These are phyloP conservation scores for Cryptococcus sp. DNA, from an alignment of 1,284 basidiomycete species.

Conservation along the genomic window DNA sequence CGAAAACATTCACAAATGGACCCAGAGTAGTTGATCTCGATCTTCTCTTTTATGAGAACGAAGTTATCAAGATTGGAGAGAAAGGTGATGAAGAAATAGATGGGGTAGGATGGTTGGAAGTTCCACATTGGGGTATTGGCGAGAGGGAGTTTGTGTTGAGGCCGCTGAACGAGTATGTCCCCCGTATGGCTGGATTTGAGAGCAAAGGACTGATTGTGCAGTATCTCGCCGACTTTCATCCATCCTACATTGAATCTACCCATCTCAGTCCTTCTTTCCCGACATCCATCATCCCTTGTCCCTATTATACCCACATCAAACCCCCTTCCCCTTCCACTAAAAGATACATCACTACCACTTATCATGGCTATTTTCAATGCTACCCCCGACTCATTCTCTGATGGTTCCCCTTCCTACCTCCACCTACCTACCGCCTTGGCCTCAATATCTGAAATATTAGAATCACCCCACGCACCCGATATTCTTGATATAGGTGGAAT, in stretches of 20 bases:
- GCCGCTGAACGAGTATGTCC: slow-evolving; percentile 75
- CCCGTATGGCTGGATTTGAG: not conserved
- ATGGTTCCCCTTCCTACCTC: slow-evolving; percentile 57
- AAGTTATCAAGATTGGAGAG: slow-evolving; percentile 57
- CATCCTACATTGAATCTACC: slow-evolving; percentile 59
- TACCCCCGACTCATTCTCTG: slow-evolving; percentile 97
- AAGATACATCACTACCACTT: slow-evolving; percentile 54
- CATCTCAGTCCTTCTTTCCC: slow-evolving; percentile 52
- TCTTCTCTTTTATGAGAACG: slow-evolving; percentile 72
- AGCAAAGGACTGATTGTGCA: slow-evolving; percentile 3
- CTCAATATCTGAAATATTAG: slow-evolving; percentile 17
- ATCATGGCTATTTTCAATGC: slow-evolving; percentile 94
- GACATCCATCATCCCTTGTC: slow-evolving; percentile 48
- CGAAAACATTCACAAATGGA: slow-evolving; percentile 75
- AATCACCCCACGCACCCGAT: slow-evolving; percentile 47
- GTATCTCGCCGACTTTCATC: slow-evolving; percentile 55
- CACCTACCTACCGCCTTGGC: slow-evolving; percentile 27
- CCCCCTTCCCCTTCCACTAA: slow-evolving; percentile 54
- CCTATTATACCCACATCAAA: slow-evolving; percentile 35
- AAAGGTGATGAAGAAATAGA: slow-evolving; percentile 52
- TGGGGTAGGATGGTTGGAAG: slow-evolving; percentile 59
- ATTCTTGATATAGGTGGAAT: slow-evolving; percentile 94
- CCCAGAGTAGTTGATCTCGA: slow-evolving; percentile 91
- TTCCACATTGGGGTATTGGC: slow-evolving; percentile 75
- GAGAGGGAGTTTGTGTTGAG: slow-evolving; percentile 91